These are phyloP conservation scores for Phanerodontia chrysosporium DNA, from an alignment of 768 basidiomycete genomes.

Conservation along the genomic window DNA sequence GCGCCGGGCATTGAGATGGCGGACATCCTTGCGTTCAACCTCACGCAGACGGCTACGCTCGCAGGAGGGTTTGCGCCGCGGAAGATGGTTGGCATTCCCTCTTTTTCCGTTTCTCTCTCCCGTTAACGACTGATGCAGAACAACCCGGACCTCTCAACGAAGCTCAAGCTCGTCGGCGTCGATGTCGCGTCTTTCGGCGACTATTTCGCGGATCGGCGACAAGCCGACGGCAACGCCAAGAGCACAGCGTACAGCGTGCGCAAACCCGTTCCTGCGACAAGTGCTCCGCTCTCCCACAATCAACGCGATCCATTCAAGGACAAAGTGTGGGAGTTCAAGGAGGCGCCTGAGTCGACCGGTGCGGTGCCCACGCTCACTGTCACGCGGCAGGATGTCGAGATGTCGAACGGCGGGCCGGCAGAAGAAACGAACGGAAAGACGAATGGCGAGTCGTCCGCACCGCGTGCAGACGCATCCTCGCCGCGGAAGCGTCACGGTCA, in stretches of 20 bases:
- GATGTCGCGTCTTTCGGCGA: constrained; percentile 73
- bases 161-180: constrained; percentile 61
- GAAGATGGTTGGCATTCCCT: constrained; percentile 32
- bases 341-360: background rate
- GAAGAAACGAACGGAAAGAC: background rate
- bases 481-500: constrained; percentile 22
- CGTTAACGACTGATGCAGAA: constrained; percentile 35
- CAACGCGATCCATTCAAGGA: constrained; percentile 7
- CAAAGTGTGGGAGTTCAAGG: constrained; percentile 15
- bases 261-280: constrained; percentile 19
- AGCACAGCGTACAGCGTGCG: constrained; percentile 4
- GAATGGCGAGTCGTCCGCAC: background rate
- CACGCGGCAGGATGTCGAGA: background rate
- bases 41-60: constrained; percentile 48
- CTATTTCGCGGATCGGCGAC: constrained; percentile 56
- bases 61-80: constrained; percentile 37
- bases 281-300: constrained; percentile 9
- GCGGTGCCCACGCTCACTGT: background rate
- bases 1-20: constrained; percentile 79
- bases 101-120: background rate
- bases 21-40: constrained; percentile 68
- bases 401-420: too few species aligned
- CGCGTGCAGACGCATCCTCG: constrained; percentile 17
- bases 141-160: constrained; percentile 65
- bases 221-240: background rate